Base-by-base conservation (phyloP, 1,284 basidiomycete species). In the Puccinia novopanici region DNA sequence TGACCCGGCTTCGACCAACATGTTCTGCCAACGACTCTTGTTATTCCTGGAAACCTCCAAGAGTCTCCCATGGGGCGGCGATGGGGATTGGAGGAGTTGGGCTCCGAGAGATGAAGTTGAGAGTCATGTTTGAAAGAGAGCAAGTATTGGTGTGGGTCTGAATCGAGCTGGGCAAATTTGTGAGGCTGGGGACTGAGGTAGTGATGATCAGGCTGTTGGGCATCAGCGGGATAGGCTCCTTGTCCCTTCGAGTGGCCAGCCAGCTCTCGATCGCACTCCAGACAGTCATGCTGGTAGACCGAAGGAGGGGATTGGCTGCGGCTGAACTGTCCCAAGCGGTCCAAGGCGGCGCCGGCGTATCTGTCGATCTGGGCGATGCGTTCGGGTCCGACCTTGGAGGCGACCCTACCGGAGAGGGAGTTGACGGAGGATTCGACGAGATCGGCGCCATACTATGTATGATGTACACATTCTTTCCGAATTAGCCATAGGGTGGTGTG, bases 381-480 rank as follows among this genome's bases (percentile, higher is more conserved):
- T 40, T 83, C 77, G 90, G 91, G 59, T 89, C 92, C 84, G 6
- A 86, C 84, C 63, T 91, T 89, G 82, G 92, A 90, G 81, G 93
- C 92, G 71, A 94, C 92, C n/a, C 93, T 93, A 12, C 90, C 88
- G 15, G 92, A 93, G 74, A 95, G 91, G 42, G 91, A 89, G 85
- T 91, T 92, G 76, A 95, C 90, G 59, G 91, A 91, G 2, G 91
- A 92, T 86, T 94, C 93, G 87, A 95, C 90, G 88, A 94, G 91
- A 85, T 92, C 92, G 27, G 92, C 93, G 79, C 93, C 92, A 84
- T 93, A 94, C 92, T 93, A 80, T 8, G 15, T n/a, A 17, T n/a
- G n/a, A n/a, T n/a, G n/a, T n/a, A n/a, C n/a, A n/a, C n/a, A n/a
- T n/a, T n/a, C n/a, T n/a, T n/a, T n/a, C n/a, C n/a, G n/a, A n/a